A percentile compares a stretch with the other conserved stretches of the same genome.
phyloP scores from a whole-genome alignment of 202 grass and related monocot species.

The Panicum virgatum region DNA sequence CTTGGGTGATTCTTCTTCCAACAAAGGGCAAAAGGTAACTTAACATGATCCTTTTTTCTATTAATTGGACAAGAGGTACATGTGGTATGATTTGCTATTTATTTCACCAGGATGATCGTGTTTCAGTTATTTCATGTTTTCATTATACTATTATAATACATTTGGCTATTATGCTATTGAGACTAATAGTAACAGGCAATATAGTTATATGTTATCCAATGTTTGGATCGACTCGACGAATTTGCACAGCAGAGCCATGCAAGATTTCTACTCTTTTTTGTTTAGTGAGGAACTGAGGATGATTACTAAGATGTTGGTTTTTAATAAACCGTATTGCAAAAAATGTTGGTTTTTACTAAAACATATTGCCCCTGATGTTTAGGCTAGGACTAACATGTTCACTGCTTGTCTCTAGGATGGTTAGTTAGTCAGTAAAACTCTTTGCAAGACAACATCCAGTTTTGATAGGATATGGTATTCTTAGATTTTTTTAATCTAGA shows the following conservation, averaged over 20 bases:
- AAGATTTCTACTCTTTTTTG: neutral
- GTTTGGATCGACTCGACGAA: neutral
- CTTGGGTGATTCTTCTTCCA: slow-evolving; percentile 39
- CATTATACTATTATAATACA: neutral
- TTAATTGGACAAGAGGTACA: neutral
- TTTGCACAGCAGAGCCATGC: neutral
- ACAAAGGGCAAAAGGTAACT: slow-evolving; percentile 53
- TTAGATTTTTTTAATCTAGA: neutral
- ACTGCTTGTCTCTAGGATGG: slow-evolving; percentile 1
- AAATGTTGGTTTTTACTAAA: neutral
- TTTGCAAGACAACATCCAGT: neutral
- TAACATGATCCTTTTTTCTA: slow-evolving; percentile 9
- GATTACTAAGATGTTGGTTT: neutral
- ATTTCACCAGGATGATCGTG: neutral
- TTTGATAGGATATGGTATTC: slow-evolving; percentile 8
- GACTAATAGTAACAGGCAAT: neutral
- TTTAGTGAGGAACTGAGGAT: neutral
- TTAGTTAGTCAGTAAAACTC: neutral
- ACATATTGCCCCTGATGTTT: neutral
- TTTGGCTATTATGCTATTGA: slow-evolving; percentile 18
- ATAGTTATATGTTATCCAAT: neutral
- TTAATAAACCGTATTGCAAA: neutral
- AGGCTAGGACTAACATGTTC: neutral
- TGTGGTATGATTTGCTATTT: slow-evolving; percentile 14
- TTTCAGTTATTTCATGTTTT: neutral